Evolutionary conservation across 225 moss, liverwort and hornwort species (phyloP).

Genomic region (Sphagnum contortum): DNA sequence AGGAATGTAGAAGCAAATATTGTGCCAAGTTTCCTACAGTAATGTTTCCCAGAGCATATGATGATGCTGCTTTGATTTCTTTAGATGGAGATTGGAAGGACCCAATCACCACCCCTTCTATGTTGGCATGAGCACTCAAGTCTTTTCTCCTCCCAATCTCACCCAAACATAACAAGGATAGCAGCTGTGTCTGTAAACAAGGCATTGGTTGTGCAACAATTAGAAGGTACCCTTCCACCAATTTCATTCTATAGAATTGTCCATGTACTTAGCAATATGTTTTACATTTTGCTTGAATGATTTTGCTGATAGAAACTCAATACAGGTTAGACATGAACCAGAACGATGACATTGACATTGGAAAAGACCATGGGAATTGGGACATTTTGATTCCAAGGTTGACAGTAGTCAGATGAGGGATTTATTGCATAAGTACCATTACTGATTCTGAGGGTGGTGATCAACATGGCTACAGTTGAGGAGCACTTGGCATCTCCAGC

Average conservation of each 20-base stretch:
- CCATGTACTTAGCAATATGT: no score
- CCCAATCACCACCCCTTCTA: constrained; percentile 83
- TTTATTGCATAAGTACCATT: constrained; percentile 74
- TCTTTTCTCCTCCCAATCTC: constrained; percentile 98
- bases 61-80: constrained; percentile 96
- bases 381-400: no score
- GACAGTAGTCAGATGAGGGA: no score
- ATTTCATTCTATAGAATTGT: no score
- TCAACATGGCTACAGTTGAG: constrained; percentile 91
- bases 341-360: no score
- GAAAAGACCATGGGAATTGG: no score
- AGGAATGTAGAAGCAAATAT: constrained; percentile 82
- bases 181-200: constrained; percentile 68
- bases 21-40: constrained; percentile 88
- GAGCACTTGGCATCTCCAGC: constrained; percentile 96
- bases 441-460: constrained; percentile 63
- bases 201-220: no score
- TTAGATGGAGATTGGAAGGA: constrained; percentile 96
- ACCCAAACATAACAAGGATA: constrained; percentile 86
- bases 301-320: no score
- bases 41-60: constrained; percentile 92
- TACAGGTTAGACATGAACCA: no score
- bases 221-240: no score
- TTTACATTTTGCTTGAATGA: no score
- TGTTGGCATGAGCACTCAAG: constrained; percentile 68